Base-by-base conservation (phyloP, 164 flowering plant species). In the Taxillus chinensis region DNA sequence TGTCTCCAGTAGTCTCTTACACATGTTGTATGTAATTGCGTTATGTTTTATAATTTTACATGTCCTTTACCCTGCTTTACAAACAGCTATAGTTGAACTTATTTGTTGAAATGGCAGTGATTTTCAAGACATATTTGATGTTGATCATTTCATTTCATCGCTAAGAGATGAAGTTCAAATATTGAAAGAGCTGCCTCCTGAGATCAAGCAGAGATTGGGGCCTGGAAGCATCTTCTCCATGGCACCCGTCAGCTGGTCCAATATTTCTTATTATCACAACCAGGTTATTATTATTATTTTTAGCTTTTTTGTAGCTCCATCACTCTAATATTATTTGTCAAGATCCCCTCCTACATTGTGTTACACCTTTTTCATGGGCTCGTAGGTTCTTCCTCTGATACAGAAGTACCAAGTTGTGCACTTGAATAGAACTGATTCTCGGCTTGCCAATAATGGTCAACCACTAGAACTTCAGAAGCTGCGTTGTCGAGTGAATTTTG, bases 221-320 rank as follows among this genome's bases (percentile, higher is more conserved):
- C 64, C 66, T 14, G 89, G 92, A 66, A 60, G 61, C 67, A 14
- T 75, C 48, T 74, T 80, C 65, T 74, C 85, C 48, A 87, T 89
- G 95, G 80, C 95, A 6, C 96, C 95, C n/a, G 65, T 89, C 72
- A 89, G 98, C 73, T 91, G 98, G 98, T 91, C 96, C 27, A 77
- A 89, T 66, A 83, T 89, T 38, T 82, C 90, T 4, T 89, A 89
- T 74, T 91, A 91, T 64, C 75, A 65, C 11, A 69, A 86, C 56
- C 92, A 85, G 84, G 95, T 83, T 5, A 14, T 66, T 66, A 55
- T 41, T 55, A 46, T 49, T 66, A 55, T 41, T 55, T 46, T 49
- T 59, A n/a, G 57, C 14, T 8, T 53, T 38, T 1, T 10, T 40
- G 3, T 41, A 58, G 37, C 8, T 27, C 15, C 5, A 13, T 53